Evolutionary conservation across 2,329 filamentous ascomycete genomes (phyloP), one percentile per base, ranked within the genome.

Genomic region (Biscogniauxia marginata): DNA sequence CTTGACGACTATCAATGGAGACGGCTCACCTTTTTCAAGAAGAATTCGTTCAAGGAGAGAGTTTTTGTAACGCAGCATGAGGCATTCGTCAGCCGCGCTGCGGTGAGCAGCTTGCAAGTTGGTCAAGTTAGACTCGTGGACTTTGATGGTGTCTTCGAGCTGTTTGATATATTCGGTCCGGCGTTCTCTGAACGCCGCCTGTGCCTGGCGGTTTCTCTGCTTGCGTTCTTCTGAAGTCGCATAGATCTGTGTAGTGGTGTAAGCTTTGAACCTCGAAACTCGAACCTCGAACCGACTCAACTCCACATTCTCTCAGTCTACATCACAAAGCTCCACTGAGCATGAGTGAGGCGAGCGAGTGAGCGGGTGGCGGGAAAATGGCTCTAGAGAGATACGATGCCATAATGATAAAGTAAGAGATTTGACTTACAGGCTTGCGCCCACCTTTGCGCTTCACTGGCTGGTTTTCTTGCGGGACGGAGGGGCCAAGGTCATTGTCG

Each of bases 131-230:
- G 96, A 91, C 76, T 99, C 95, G 80, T 98, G 93, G 66, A 95
- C 90, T 70, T 95, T 93, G 75, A 99, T 98, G 54, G 93, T 96
- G 67, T 93, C 91, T 77, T 99, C 95, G 22, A 99, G 84, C 75
- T 99, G 95, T 79, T 98, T 98, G 79, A 99, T 99, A 75, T 99
- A 99, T 79, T 99, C 95, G 54, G 93, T 98, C 57, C 95, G 88
- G 64, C 95, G 89, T 77, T 99, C 95, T 66, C 95, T 88, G 70
- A 99, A 99, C 56, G 95, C 95, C 54, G 95, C 95, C 77, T 99
- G 95, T 49, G 95, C 95, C 78, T 98, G 95, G 66, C 95, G 83
- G 72, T 99, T 99, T 63, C 95, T 86, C 77, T 98, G 95, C 79
- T 99, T 98, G 70, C 95, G 88, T 77, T 99, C 95, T 75, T 99